These are phyloP conservation scores for Grosmannia huntii DNA, from an alignment of 2,329 filamentous ascomycete genomes.

Conservation along the genomic window DNA sequence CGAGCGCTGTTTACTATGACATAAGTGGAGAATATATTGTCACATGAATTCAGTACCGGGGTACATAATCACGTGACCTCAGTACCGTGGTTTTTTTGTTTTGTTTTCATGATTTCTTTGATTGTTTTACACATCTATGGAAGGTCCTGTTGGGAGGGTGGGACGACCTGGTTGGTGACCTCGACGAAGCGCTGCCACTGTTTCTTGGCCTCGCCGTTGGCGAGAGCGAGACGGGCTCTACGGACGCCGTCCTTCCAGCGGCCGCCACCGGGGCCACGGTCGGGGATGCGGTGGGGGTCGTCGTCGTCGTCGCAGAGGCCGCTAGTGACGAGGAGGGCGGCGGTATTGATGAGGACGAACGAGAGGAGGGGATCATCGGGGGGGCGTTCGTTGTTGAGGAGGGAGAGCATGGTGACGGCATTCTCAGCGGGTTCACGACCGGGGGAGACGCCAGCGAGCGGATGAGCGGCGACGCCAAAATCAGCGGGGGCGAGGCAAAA, in stretches of 20 bases:
- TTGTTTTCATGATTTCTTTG: neutral
- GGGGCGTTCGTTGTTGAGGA: constrained; percentile 61
- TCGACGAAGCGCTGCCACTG: constrained; percentile 78
- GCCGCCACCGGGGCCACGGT: constrained; percentile 72
- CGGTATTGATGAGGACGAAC: constrained; percentile 91
- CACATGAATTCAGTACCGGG: no score
- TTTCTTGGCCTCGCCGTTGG: constrained; percentile 73
- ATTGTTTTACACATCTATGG: neutral
- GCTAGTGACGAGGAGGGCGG: constrained; percentile 71
- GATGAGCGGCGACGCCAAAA: constrained; percentile 68
- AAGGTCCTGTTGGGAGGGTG: neutral
- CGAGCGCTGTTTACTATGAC: neutral
- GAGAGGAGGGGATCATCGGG: constrained; percentile 75
- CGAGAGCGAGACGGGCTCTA: constrained; percentile 75
- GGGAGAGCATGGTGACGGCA: constrained; percentile 65
- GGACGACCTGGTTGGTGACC: constrained; percentile 46
- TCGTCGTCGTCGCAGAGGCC: constrained; percentile 77
- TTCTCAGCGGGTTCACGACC: constrained; percentile 82
- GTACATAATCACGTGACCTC: no score
- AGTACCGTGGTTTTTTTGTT: neutral
- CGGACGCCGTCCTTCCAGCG: constrained; percentile 93
- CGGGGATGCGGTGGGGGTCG: constrained; percentile 66
- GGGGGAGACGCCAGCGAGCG: constrained; percentile 65
- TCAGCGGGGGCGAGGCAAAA: constrained; percentile 74
- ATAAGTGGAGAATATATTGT: no score